A percentile compares a stretch with the other conserved stretches of the same genome.
Evolutionary conservation across 2,329 filamentous ascomycete genomes (phyloP).

Genomic region (Pseudocercospora pini-densiflorae): DNA sequence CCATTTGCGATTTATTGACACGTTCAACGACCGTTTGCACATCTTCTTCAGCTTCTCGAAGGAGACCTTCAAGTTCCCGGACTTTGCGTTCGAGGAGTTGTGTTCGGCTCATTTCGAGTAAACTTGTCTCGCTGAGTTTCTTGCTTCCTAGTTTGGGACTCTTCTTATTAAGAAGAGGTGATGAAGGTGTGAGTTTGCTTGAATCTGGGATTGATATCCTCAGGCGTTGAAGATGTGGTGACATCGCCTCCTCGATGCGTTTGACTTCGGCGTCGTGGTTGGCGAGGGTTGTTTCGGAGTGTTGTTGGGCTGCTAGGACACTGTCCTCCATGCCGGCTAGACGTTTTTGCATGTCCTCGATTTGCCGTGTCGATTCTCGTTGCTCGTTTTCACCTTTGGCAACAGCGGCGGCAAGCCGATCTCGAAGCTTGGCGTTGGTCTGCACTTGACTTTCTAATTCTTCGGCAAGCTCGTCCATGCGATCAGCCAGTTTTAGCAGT

Average conservation of each 20-base stretch:
- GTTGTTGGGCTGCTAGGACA: conserved; percentile 79
- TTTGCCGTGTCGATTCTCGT: conserved; percentile 76
- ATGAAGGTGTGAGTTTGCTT: conserved; percentile 54
- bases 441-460: conserved; percentile 81
- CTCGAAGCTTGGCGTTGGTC: conserved; percentile 75
- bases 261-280: conserved; percentile 86
- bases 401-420: conserved; percentile 78
- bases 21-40: conserved; percentile 83
- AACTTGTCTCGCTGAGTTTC: conserved; percentile 58
- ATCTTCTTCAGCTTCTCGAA: conserved; percentile 74
- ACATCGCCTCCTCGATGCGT: conserved; percentile 76
- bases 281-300: conserved; percentile 81
- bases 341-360: conserved; percentile 79
- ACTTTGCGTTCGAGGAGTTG: conserved; percentile 78
- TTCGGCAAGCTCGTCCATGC: conserved; percentile 77
- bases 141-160: conserved; percentile 60
- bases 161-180: conserved; percentile 60
- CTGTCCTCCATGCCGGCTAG: conserved; percentile 84
- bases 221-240: conserved; percentile 75
- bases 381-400: conserved; percentile 83
- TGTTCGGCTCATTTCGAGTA: conserved; percentile 70
- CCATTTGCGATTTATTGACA: conserved; percentile 83
- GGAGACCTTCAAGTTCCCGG: conserved; percentile 80
- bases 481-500: conserved; percentile 72
- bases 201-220: conserved; percentile 52